Percentiles rank a stretch among this genome's conserved stretches.
Evolutionary conservation across 371 early-diverging fungal genomes (phyloP).

Genomic region (Mortierella sp.): DNA sequence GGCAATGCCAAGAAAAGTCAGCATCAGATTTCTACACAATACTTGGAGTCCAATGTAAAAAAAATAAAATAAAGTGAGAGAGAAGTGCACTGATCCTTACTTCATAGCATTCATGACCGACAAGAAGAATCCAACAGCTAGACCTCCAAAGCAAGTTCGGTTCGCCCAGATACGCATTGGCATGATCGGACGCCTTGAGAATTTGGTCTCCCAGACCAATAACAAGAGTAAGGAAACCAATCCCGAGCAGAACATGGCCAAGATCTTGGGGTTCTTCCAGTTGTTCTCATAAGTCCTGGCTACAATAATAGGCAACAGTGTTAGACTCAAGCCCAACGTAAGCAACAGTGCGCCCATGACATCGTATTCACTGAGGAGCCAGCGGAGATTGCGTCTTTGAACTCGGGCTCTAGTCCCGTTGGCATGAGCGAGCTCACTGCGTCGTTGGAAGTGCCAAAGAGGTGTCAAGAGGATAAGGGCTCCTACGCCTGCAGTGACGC

Average conservation of each 20-base stretch:
- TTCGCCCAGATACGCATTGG: constrained; percentile 60
- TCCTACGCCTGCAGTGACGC: constrained; percentile 28
- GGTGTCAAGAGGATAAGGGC: constrained; percentile 49
- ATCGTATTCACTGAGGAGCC: constrained; percentile 57
- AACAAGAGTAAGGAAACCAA: constrained; percentile 45
- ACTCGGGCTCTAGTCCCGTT: constrained; percentile 1
- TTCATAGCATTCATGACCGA: constrained; percentile 41
- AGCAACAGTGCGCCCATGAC: constrained; percentile 58
- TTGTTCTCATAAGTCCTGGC: constrained; percentile 58
- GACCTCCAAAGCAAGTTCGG: constrained; percentile 59
- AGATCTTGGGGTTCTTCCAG: constrained; percentile 48
- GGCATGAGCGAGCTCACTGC: constrained; percentile 24
- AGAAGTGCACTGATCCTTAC: too few species aligned
- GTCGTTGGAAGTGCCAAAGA: constrained; percentile 53
- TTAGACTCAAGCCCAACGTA: constrained; percentile 54
- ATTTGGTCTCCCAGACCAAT: constrained; percentile 58
- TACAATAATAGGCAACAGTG: constrained; percentile 59
- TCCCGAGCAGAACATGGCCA: constrained; percentile 55
- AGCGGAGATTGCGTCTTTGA: constrained; percentile 20
- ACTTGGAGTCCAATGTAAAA: too few species aligned
- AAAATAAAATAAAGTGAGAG: too few species aligned
- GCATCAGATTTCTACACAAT: too few species aligned
- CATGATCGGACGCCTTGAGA: constrained; percentile 58
- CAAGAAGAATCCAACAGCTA: constrained; percentile 56
- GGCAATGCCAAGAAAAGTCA: too few species aligned